Evolutionary conservation across 345 rosid genomes (phyloP).

Genomic region (Lagerstroemia speciosa): DNA sequence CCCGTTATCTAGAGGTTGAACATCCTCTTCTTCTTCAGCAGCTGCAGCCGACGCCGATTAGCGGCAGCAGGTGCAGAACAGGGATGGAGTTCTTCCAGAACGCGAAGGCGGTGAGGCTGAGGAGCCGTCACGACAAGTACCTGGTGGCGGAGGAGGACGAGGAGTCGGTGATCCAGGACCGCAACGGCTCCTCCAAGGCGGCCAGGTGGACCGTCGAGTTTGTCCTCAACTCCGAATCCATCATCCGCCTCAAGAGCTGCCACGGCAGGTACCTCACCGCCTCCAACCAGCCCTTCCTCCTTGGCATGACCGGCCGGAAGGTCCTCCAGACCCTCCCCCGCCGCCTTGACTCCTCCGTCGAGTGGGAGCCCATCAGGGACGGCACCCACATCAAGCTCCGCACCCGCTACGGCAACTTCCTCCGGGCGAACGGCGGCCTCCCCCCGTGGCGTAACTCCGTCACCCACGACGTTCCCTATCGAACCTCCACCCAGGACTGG

Average conservation of each 20-base stretch:
- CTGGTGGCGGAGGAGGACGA: slow-evolving; percentile 66
- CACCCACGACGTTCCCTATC: slow-evolving; percentile 66
- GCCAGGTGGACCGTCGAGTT: slow-evolving; percentile 69
- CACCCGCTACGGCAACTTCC: slow-evolving; percentile 51
- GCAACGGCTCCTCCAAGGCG: slow-evolving; percentile 49
- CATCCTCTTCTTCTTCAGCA: background rate
- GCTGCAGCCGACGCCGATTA: background rate
- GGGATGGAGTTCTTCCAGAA: slow-evolving; percentile 77
- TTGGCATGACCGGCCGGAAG: slow-evolving; percentile 73
- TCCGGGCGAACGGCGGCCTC: slow-evolving; percentile 75
- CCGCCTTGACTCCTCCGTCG: slow-evolving; percentile 45
- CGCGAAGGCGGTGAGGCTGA: slow-evolving; percentile 62
- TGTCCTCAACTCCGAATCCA: slow-evolving; percentile 33
- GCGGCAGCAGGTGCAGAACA: background rate
- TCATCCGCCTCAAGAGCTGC: slow-evolving; percentile 60
- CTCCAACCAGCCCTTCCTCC: slow-evolving; percentile 59
- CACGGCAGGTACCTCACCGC: slow-evolving; percentile 78
- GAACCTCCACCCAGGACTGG: slow-evolving; percentile 68
- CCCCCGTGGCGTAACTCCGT: slow-evolving; percentile 88
- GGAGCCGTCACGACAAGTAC: slow-evolving; percentile 73
- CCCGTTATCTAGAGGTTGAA: too few relatives aligned
- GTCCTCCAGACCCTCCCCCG: slow-evolving; percentile 44
- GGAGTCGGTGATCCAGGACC: slow-evolving; percentile 50
- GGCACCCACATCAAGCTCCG: slow-evolving; percentile 46
- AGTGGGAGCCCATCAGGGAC: slow-evolving; percentile 71